phyloP scores from a whole-genome alignment of 2,329 filamentous ascomycete species.

The Aspergillus cejpii region DNA sequence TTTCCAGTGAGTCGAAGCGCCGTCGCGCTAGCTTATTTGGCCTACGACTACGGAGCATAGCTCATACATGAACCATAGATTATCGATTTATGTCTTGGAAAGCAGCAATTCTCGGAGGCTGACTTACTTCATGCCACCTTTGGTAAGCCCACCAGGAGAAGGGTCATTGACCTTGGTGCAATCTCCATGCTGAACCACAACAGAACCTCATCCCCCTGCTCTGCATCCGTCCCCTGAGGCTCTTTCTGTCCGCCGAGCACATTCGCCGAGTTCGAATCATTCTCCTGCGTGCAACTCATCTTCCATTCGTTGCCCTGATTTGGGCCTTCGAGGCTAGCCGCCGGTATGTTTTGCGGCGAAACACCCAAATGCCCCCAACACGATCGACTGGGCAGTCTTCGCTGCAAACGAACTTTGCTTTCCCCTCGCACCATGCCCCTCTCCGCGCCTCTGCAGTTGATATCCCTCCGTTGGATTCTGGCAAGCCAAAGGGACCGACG shows the following conservation, averaged over 20 bases:
- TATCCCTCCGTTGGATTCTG: slow-evolving; percentile 17
- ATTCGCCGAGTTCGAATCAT: slow-evolving; percentile 52
- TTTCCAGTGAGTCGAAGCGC: slow-evolving; percentile 44
- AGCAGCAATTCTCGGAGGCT: slow-evolving; percentile 43
- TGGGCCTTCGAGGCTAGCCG: slow-evolving; percentile 47
- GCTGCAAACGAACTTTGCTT: slow-evolving; percentile 14
- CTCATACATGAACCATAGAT: slow-evolving; percentile 20
- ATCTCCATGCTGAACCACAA: not conserved
- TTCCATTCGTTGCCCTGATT: slow-evolving; percentile 52
- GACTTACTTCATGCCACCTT: slow-evolving; percentile 44
- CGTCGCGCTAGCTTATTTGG: not conserved
- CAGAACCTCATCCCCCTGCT: slow-evolving; percentile 56
- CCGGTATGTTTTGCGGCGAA: slow-evolving; percentile 22
- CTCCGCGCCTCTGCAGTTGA: slow-evolving; percentile 21
- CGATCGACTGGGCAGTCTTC: slow-evolving; percentile 13
- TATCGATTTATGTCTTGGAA: slow-evolving; percentile 42
- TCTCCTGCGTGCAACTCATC: slow-evolving; percentile 53
- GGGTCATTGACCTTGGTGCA: not conserved
- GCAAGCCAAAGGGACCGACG: slow-evolving; percentile 15
- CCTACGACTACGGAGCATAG: slow-evolving; percentile 2
- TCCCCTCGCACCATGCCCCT: slow-evolving; percentile 23
- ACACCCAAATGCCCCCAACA: slow-evolving; percentile 20
- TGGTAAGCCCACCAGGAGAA: slow-evolving; percentile 35
- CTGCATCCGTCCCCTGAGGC: slow-evolving; percentile 51
- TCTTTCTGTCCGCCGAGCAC: slow-evolving; percentile 50